phyloP scores from a whole-genome alignment of 1,139 yeast species.

The Geotrichum aggregatum region DNA sequence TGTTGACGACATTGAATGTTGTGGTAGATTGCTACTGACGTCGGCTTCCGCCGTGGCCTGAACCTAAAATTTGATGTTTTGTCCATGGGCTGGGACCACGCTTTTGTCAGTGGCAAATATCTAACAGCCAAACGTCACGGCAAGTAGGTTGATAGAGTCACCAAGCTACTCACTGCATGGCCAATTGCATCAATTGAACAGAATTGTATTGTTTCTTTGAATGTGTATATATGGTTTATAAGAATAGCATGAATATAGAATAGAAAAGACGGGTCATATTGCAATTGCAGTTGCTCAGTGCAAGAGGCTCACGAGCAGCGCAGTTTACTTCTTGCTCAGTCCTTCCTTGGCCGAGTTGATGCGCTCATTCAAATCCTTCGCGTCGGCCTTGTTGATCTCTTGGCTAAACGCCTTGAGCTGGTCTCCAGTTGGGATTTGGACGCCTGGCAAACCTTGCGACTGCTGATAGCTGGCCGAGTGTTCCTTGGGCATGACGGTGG shows the following conservation, averaged over 20 bases:
- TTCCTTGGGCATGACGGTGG: conserved; percentile 21
- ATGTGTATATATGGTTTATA: background rate
- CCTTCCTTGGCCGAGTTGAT: conserved; percentile 12
- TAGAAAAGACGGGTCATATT: background rate
- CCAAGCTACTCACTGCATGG: no score
- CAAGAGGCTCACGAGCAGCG: no score
- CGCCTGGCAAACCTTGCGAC: conserved; percentile 19
- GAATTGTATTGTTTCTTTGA: background rate
- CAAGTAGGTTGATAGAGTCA: no score
- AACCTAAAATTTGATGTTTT: no score
- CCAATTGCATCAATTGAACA: no score
- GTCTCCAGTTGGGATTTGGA: conserved; percentile 16
- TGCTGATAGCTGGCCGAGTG: conserved; percentile 7
- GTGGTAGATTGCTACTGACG: no score
- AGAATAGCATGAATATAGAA: background rate
- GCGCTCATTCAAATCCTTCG: conserved; percentile 18
- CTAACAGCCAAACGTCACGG: no score
- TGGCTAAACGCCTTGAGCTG: conserved; percentile 16
- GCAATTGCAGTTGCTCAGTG: no score
- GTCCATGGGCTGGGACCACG: no score
- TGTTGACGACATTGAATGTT: no score
- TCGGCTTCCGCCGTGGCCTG: no score
- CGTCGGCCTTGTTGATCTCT: conserved; percentile 8
- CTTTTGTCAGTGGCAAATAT: no score
- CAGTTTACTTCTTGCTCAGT: background rate